Conservation (phyloP, 2,329 filamentous ascomycete genomes). For the Monosporascus cannonballus region DNA sequence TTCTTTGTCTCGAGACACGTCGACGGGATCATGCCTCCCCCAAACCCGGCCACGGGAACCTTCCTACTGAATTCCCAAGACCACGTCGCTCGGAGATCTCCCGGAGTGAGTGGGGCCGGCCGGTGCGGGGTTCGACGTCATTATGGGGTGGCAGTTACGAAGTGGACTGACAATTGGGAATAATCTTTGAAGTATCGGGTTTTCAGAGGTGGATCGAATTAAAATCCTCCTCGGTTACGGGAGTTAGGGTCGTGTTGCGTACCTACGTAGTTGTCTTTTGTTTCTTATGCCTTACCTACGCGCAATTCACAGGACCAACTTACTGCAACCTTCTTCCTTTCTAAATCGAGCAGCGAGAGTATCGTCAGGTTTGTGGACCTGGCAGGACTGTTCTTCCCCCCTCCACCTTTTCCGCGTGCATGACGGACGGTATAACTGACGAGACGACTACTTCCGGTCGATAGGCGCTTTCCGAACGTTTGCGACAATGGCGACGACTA, state of each 20-base stretch:
- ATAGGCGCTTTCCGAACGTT: constrained; percentile 20
- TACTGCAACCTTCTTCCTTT: background rate
- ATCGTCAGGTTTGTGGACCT: background rate
- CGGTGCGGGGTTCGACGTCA: background rate
- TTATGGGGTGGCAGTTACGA: background rate
- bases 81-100: background rate
- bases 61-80: too few relatives aligned
- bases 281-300: constrained; percentile 23
- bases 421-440: background rate
- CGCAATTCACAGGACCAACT: constrained; percentile 2
- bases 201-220: too few relatives aligned
- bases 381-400: background rate
- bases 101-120: background rate
- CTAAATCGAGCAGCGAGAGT: background rate
- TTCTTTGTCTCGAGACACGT: too few relatives aligned
- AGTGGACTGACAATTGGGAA: background rate
- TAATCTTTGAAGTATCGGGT: too few relatives aligned
- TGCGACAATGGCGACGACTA: constrained; percentile 59
- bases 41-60: too few relatives aligned
- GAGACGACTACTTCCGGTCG: background rate
- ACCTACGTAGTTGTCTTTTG: too few relatives aligned
- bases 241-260: background rate
- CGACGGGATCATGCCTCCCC: too few relatives aligned
- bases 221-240: background rate
- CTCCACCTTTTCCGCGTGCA: too few relatives aligned